Percentiles rank a stretch among this genome's conserved stretches.
Conservation (phyloP, 2,329 filamentous ascomycete species). For the Cladosporium sp. region DNA sequence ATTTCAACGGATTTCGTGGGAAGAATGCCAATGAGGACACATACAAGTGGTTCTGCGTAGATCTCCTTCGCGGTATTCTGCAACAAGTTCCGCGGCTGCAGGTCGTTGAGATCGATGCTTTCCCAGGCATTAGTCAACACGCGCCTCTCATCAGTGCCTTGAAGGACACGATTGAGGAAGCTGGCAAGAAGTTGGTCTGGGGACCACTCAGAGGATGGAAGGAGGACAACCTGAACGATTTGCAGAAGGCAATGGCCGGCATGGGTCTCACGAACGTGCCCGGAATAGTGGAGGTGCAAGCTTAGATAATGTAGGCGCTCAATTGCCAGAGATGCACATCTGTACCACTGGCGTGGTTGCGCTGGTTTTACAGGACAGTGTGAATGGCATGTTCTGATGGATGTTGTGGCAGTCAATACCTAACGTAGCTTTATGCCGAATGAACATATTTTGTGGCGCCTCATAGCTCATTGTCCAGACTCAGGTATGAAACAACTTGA, state of each 20-base stretch:
- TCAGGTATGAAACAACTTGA: no score
- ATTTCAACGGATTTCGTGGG: slow-evolving; percentile 63
- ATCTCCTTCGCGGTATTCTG: slow-evolving; percentile 56
- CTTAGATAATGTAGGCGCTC: background rate
- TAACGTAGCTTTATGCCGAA: no score
- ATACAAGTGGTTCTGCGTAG: slow-evolving; percentile 63
- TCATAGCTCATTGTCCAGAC: no score
- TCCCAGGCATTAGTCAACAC: slow-evolving; percentile 59
- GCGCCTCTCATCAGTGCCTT: slow-evolving; percentile 38
- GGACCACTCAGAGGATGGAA: slow-evolving; percentile 63
- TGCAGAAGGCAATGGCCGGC: slow-evolving; percentile 17
- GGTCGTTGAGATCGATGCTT: slow-evolving; percentile 67
- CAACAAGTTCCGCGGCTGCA: slow-evolving; percentile 53
- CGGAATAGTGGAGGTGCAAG: slow-evolving; percentile 16
- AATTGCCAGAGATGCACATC: background rate
- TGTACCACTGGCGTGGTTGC: background rate
- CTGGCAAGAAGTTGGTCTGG: slow-evolving; percentile 58
- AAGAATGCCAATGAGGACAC: slow-evolving; percentile 55
- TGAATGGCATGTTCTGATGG: no score
- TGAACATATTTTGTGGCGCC: no score
- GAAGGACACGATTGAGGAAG: slow-evolving; percentile 47
- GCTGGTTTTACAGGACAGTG: no score
- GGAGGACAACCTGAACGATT: slow-evolving; percentile 11
- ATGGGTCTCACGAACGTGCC: slow-evolving; percentile 13
- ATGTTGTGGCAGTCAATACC: no score